Base-by-base conservation (phyloP, 306 rosid genomes). In the Echinosophora koreensis region DNA sequence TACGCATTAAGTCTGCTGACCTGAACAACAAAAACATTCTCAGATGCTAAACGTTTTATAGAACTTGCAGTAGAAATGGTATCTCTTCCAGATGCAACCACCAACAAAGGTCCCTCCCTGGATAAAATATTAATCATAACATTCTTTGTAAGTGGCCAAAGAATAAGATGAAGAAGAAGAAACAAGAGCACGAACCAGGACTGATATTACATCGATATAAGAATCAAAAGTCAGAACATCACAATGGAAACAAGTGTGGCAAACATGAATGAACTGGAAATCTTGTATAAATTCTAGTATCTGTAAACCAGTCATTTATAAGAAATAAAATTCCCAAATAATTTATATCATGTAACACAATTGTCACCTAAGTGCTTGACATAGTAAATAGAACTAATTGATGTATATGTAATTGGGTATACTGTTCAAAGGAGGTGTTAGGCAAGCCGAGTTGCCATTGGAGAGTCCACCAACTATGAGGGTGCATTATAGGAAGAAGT, bases 71-170 rank as follows among this genome's bases (percentile, higher is more conserved):
- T 80, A 54, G 95, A 83, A 81, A 94, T 88, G 52, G 97, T 92
- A 71, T 94, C 97, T 60, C 97, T 90, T 59, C 98, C 98, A 55
- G 91, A 92, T 72, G 98, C 97, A 73, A 92, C 86, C 86, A 94
- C 95, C 88, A 94, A 72, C 41, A 94, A 74, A 15, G 98, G 98
- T 65, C 97, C 98, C 84, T 90, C 95, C 95, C 98, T 90, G 80
- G 65, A 77, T 62, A 84, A 62, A 52, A 63, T 63, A 71, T 47
- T 63, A 82, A 61, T 15, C 51, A 83, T 66, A 62, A 64, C 54
- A 44, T 68, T 59, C 56, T 66, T 61, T 51, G 37, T 42, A 65
- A 35, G 62, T 34, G 58, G 28, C 56, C 44, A 50, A 49, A 69
- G 30, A 81, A 68, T 56, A 44, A 56, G 64, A 63, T 16, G 74